These are phyloP conservation scores for Tolypocladium nubicola DNA, from an alignment of 2,329 filamentous ascomycete genomes.

Conservation along the genomic window DNA sequence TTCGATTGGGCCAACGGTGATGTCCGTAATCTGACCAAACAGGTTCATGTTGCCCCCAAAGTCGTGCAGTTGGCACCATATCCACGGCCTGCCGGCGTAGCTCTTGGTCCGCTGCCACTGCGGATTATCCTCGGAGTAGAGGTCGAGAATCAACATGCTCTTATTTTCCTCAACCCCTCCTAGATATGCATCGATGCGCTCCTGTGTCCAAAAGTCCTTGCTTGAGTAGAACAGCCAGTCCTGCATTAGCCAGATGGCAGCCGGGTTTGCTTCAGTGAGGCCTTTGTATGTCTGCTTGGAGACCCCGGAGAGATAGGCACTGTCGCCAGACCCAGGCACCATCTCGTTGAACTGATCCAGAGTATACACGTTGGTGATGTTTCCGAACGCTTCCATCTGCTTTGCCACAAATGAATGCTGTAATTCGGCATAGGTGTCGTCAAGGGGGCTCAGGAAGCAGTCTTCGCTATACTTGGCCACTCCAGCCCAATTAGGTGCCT, in stretches of 20 bases:
- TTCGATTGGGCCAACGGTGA: constrained; percentile 34
- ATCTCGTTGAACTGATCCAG: constrained; percentile 45
- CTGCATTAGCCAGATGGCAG: constrained; percentile 42
- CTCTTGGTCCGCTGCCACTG: constrained; percentile 39
- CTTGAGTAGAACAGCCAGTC: constrained; percentile 38
- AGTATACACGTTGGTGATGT: constrained; percentile 36
- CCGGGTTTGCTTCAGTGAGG: constrained; percentile 34
- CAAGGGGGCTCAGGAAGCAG: constrained; percentile 35
- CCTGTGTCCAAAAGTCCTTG: constrained; percentile 30
- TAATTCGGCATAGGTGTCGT: constrained; percentile 28
- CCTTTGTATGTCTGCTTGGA: constrained; percentile 29
- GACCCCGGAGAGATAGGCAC: constrained; percentile 23
- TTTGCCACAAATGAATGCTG: constrained; percentile 35
- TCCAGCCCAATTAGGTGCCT: constrained; percentile 29
- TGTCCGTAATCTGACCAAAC: constrained; percentile 37
- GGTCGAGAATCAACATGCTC: constrained; percentile 40
- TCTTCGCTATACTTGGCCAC: constrained; percentile 29
- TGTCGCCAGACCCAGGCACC: constrained; percentile 31
- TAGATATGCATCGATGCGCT: constrained; percentile 36
- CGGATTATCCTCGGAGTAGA: constrained; percentile 36
- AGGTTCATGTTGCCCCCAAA: constrained; percentile 39
- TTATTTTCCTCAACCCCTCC: constrained; percentile 28
- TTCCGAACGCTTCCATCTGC: constrained; percentile 34
- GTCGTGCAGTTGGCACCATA: constrained; percentile 42
- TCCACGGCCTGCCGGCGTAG: constrained; percentile 41